Evolutionary conservation across 2,329 filamentous ascomycete species (phyloP).

Genomic region (Fusarium multiceps): DNA sequence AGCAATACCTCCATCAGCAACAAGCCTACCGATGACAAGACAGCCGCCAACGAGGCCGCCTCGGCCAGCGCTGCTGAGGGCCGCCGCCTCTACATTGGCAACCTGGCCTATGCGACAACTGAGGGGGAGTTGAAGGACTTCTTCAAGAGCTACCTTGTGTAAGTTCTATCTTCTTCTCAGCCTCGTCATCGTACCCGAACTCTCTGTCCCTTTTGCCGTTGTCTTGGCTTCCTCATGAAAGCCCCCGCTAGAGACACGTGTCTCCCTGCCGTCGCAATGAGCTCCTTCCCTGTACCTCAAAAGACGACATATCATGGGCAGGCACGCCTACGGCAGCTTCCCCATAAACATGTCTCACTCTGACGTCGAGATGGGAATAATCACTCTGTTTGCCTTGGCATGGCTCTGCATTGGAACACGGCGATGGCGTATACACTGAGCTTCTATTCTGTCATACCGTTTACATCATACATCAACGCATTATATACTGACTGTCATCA

Average conservation of each 20-base stretch:
- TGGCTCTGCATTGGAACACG: neutral
- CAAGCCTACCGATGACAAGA: conserved; percentile 64
- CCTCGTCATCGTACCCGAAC: neutral
- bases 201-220: neutral
- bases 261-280: conserved; percentile 29
- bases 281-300: conserved; percentile 18
- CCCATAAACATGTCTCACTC: conserved; percentile 4
- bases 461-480: neutral
- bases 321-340: conserved; percentile 15
- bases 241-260: conserved; percentile 43
- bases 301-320: conserved; percentile 21
- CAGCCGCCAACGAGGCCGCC: conserved; percentile 85
- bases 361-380: neutral
- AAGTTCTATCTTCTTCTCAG: conserved; percentile 60
- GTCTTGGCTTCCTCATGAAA: neutral
- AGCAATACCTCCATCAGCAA: conserved; percentile 75
- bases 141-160: conserved; percentile 99
- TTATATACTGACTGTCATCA: conserved; percentile 56
- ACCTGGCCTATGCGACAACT: conserved; percentile 99
- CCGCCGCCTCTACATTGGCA: conserved; percentile 99
- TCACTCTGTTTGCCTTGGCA: neutral
- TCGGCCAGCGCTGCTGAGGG: conserved; percentile 98
- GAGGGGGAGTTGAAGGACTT: conserved; percentile 99
- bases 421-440: neutral
- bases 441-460: neutral